Evolutionary conservation across 805 yeast species (phyloP).

Genomic region (Candida orba): DNA sequence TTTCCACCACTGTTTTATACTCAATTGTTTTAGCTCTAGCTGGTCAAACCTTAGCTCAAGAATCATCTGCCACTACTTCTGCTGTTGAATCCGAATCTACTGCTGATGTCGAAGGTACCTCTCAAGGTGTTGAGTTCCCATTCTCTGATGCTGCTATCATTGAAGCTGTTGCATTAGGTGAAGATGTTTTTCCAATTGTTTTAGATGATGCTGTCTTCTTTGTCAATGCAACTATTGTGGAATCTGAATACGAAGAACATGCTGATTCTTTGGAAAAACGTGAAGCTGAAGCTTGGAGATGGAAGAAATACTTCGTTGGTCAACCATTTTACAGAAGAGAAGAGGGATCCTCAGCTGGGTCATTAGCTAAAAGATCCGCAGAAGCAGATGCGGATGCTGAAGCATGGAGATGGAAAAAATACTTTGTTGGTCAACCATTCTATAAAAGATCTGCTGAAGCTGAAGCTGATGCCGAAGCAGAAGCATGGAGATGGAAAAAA

Average conservation of each 20-base stretch:
- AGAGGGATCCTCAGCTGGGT: slow-evolving; percentile 7
- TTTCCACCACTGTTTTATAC: slow-evolving; percentile 8
- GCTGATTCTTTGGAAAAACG: slow-evolving; percentile 13
- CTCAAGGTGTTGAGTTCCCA: slow-evolving; percentile 20
- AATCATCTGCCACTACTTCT: slow-evolving; percentile 2
- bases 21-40: slow-evolving; percentile 8
- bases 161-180: slow-evolving; percentile 17
- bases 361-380: slow-evolving; percentile 11
- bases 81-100: background rate
- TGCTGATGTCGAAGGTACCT: slow-evolving; percentile 14
- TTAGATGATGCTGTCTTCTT: slow-evolving; percentile 19
- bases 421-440: slow-evolving; percentile 13
- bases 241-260: slow-evolving; percentile 10
- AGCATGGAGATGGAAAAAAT: background rate
- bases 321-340: slow-evolving; percentile 8
- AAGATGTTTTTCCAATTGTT: slow-evolving; percentile 16
- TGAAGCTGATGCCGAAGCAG: slow-evolving; percentile 10
- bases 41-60: slow-evolving; percentile 8
- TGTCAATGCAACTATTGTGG: slow-evolving; percentile 20
- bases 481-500: background rate
- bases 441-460: slow-evolving; percentile 2
- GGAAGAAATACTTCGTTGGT: slow-evolving; percentile 14
- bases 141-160: slow-evolving; percentile 22
- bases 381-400: background rate
- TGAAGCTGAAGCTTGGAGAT: slow-evolving; percentile 19